These are phyloP conservation scores for Vitis vinifera DNA, from an alignment of 164 flowering plant species.

Conservation along the genomic window DNA sequence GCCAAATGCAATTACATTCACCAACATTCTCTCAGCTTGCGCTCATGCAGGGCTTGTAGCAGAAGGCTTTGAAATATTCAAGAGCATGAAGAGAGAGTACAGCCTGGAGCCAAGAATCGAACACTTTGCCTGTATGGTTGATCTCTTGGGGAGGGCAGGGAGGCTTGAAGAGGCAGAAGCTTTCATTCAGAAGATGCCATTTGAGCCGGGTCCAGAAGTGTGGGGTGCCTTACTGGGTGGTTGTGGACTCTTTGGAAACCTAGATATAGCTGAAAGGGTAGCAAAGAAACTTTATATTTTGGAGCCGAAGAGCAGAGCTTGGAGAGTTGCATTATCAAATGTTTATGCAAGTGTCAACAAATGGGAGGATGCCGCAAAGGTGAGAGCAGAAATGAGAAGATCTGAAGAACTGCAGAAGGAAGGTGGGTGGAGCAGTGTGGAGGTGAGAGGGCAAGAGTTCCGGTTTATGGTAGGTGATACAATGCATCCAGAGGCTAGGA, in stretches of 20 bases:
- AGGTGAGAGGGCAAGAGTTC: slow-evolving; percentile 17
- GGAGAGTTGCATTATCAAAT: slow-evolving; percentile 20
- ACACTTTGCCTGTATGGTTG: slow-evolving; percentile 7
- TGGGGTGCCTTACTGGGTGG: slow-evolving; percentile 29
- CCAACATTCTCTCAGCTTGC: slow-evolving; percentile 5
- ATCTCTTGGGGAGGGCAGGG: slow-evolving; percentile 14
- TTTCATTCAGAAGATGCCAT: slow-evolving; percentile 17
- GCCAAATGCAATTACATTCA: slow-evolving; percentile 2
- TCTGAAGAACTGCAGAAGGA: slow-evolving; percentile 17
- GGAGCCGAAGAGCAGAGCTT: slow-evolving; percentile 14
- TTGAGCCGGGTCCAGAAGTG: slow-evolving; percentile 8
- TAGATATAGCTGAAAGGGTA: slow-evolving; percentile 20
- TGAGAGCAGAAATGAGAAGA: slow-evolving; percentile 20
- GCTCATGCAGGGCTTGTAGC: slow-evolving; percentile 5
- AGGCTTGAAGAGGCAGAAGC: slow-evolving; percentile 18
- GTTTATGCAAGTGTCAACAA: slow-evolving; percentile 18
- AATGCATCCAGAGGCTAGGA: slow-evolving; percentile 18
- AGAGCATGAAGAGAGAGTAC: neutral
- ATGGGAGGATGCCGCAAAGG: slow-evolving; percentile 24
- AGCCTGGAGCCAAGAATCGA: slow-evolving; percentile 7
- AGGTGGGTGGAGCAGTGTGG: slow-evolving; percentile 33
- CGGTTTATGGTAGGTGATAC: slow-evolving; percentile 31
- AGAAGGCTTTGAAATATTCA: slow-evolving; percentile 2
- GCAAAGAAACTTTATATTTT: slow-evolving; percentile 9
- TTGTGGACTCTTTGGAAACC: slow-evolving; percentile 12